These are phyloP conservation scores for Gossypium gossypioides DNA, from an alignment of 441 rosid genomes.

Conservation along the genomic window DNA sequence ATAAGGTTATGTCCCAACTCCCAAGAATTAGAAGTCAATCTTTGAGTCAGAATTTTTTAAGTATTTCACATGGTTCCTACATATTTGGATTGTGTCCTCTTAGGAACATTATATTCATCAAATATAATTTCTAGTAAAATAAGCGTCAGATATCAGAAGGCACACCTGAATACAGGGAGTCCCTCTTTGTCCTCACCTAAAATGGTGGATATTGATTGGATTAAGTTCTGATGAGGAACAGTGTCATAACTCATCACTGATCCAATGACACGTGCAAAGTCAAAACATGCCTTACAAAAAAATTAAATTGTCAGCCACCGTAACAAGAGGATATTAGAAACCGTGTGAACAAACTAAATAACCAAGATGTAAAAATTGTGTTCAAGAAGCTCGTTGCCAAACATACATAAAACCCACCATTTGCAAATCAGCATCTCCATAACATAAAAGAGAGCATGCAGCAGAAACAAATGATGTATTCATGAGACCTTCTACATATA, in stretches of 20 bases:
- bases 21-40: neutral
- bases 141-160: conserved; percentile 6
- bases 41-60: neutral
- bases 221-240: conserved; percentile 64
- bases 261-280: conserved; percentile 63
- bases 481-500: conserved; percentile 78
- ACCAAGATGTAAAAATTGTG: conserved; percentile 13
- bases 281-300: conserved; percentile 88
- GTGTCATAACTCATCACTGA: conserved; percentile 58
- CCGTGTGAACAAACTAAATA: conserved; percentile 15
- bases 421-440: conserved; percentile 77
- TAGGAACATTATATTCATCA: neutral
- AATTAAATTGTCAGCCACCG: conserved; percentile 38
- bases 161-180: conserved; percentile 68
- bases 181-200: conserved; percentile 64
- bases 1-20: conserved; percentile 1
- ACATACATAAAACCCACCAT: conserved; percentile 49
- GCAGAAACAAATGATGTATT: conserved; percentile 55
- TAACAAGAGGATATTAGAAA: conserved; percentile 19
- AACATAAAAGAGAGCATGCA: conserved; percentile 67
- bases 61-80: neutral
- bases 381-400: conserved; percentile 3
- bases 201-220: conserved; percentile 64
- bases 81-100: neutral
- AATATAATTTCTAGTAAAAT: neutral